Evolutionary conservation across 2,329 filamentous ascomycete genomes (phyloP), one percentile per base, ranked within the genome.

Genomic region (Aspergillus awamori): DNA sequence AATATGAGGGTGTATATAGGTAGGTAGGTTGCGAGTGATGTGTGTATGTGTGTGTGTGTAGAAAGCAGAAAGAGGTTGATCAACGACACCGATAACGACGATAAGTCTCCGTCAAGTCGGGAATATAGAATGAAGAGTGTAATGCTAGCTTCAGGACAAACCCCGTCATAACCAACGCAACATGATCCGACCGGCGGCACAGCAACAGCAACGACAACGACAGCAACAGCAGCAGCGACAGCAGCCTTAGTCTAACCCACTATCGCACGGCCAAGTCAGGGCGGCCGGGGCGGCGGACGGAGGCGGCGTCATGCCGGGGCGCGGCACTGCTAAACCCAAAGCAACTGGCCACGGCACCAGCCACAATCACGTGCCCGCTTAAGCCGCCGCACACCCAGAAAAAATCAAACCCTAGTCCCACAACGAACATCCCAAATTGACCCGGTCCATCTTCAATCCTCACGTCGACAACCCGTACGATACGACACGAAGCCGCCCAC

Each of bases 381-480:
- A 76, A 66, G 64, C 68, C 67, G 63, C 63, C 65, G 65, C 69
- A 67, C 66, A 65, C 63, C 59, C 61, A 63, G 62, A 70, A 74
- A 72, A 76, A 78, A 70, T 70, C 70, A 71, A 75, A 72, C 77
- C 77, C 77, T 79, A 79, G 77, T 79, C 77, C 76, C 77, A 79
- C 77, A 79, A 76, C 72, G 70, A 76, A 68, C 66, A 67, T 70
- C 69, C 65, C 69, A 73, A 76, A 74, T 77, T 72, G 74, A 74
- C 68, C 69, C 69, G 68, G 72, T 71, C 69, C 72, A 76, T 76
- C 72, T 76, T 75, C 74, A 77, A 76, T 76, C 74, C 69, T 77
- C 74, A 75, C 70, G 74, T 76, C 77, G 74, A 77, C 76, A 78
- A 79, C 75, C 68, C 74, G 77, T 56, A 87, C 74, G 72, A 76